Evolutionary conservation across 768 basidiomycete genomes (phyloP), one percentile per base, ranked within the genome.

Genomic region (Exsudoporus frostii): DNA sequence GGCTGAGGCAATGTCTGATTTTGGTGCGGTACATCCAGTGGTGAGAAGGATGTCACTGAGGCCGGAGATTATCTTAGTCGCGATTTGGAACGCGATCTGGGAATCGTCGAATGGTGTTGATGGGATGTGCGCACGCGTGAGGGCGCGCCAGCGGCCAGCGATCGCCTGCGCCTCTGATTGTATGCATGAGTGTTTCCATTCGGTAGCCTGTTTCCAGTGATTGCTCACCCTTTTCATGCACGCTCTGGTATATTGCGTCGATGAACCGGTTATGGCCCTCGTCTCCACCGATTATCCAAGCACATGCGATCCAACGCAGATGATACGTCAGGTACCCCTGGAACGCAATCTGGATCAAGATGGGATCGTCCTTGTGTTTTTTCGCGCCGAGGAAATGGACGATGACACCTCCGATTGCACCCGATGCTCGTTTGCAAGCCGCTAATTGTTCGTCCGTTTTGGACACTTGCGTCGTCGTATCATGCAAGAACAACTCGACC

Each of bases 101-200:
- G 56, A 24, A 6, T 65, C 58, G 17, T 69, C 64, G 14, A 58
- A 42, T 20, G 61, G 39, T 4, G 56, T 57, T 8, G 54, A 58
- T 11, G 71, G 68, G 33, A 67, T 57, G n/a, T 70, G 65, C 7
- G 50, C 54, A 5, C 69, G 70, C 4, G 76, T 76, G 36, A 78
- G 59, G 14, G 76, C 71, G 2, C 76, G 71, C 76, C 77, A 79
- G 48, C 75, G 65, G 25, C 75, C 73, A 5, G 76, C 68, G 33
- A 78, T 67, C 5, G 78, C 71, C 51, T 78, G 77, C 34, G 72
- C 72, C 60, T 76, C 77, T 79, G 54, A 32, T 36, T 8, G 24
- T 27, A 40, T 50, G 29, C 22, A 20, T 64, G 22, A 52, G 43
- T n/a, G 7, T 34, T 40, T 36, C 19, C n/a, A 34, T 51, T 7